These are phyloP conservation scores for Quillaja saponaria DNA, from an alignment of 306 rosid genomes.

Conservation along the genomic window DNA sequence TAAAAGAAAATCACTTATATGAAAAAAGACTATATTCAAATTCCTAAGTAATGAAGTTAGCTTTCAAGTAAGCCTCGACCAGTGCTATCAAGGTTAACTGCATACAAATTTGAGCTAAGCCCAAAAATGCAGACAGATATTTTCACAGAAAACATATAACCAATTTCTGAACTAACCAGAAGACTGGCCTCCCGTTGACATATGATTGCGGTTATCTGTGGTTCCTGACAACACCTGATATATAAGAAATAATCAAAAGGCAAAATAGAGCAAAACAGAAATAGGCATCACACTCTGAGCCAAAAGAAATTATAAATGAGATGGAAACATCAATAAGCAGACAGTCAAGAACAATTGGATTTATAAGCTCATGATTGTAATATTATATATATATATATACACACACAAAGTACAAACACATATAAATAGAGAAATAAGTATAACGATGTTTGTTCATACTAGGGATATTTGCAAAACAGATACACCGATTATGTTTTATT, in stretches of 20 bases:
- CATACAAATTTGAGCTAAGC: neutral
- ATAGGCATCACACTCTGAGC: neutral
- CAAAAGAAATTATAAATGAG: neutral
- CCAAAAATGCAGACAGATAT: slow-evolving; percentile 9
- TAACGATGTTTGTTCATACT: too few relatives aligned
- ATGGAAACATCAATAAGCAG: neutral
- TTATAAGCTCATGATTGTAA: neutral
- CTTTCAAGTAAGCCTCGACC: neutral
- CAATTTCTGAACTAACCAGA: slow-evolving; percentile 56
- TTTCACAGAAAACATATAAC: slow-evolving; percentile 1
- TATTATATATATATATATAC: too few relatives aligned
- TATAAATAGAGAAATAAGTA: too few relatives aligned
- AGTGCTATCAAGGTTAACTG: neutral
- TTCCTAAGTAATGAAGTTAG: neutral
- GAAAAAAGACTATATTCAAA: neutral
- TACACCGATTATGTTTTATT: too few relatives aligned
- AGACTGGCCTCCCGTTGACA: slow-evolving; percentile 53
- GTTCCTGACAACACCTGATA: slow-evolving; percentile 59
- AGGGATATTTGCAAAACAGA: too few relatives aligned
- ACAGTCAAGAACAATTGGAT: neutral
- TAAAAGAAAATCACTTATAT: neutral
- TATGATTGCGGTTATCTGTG: slow-evolving; percentile 39
- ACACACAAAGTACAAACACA: too few relatives aligned
- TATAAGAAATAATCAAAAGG: slow-evolving; percentile 16
- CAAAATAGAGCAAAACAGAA: slow-evolving; percentile 14